phyloP scores from a whole-genome alignment of 176 grass and related monocot genomes.

The Oryza glumipatula region DNA sequence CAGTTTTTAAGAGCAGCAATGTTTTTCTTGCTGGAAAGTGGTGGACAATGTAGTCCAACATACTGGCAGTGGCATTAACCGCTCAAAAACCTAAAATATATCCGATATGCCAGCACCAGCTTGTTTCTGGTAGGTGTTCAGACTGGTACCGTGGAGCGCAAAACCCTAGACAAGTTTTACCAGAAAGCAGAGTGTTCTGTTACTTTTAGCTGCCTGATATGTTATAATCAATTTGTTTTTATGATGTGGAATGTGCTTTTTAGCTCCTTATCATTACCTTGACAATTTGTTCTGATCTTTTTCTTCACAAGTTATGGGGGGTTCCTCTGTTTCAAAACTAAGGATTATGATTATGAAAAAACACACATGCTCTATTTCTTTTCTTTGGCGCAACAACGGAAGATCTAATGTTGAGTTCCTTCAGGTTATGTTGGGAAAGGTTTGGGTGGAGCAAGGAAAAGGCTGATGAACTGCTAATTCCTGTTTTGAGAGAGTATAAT shows the following conservation, averaged over 20 bases:
- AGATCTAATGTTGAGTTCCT: conserved; percentile 24
- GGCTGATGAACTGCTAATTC: conserved; percentile 88
- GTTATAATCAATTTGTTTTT: conserved; percentile 1
- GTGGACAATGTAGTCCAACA: conserved; percentile 3
- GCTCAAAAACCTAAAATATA: background rate
- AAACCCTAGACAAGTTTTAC: background rate
- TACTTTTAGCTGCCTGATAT: conserved; percentile 5
- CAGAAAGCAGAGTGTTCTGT: conserved; percentile 11
- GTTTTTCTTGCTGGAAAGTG: conserved; percentile 19
- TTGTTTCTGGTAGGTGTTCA: background rate
- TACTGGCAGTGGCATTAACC: background rate
- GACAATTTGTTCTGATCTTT: background rate
- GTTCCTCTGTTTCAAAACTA: background rate
- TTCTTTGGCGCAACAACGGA: conserved; percentile 15
- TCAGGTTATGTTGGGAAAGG: conserved; percentile 93
- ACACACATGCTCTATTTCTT: conserved; percentile 2
- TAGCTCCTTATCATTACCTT: background rate
- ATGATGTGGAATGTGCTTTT: background rate
- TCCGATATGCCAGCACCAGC: background rate
- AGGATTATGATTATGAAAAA: background rate
- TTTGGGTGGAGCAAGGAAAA: conserved; percentile 97
- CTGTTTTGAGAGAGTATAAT: conserved; percentile 93
- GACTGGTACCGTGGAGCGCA: background rate
- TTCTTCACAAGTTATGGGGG: background rate
- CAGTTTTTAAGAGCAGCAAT: conserved; percentile 2